A percentile compares a stretch with the other conserved stretches of the same genome.
phyloP scores from a whole-genome alignment of 441 rosid genomes.

The Eruca vesicaria region DNA sequence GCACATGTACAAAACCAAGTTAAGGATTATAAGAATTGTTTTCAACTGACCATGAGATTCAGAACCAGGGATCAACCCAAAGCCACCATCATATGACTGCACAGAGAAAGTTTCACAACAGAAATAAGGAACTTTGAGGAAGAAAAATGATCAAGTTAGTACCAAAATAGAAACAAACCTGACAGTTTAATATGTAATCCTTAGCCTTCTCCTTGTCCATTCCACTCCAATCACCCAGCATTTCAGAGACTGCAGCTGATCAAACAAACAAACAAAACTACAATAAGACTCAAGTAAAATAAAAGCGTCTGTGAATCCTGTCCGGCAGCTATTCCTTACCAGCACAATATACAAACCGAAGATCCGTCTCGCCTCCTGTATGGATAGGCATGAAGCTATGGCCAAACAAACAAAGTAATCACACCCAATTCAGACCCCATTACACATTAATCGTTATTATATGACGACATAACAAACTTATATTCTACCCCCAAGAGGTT shows the following conservation, averaged over 20 bases:
- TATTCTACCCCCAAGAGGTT: not conserved
- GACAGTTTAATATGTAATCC: conserved; percentile 74
- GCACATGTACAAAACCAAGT: not conserved
- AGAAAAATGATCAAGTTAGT: conserved; percentile 3
- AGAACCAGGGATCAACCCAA: conserved; percentile 85
- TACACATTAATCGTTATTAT: not conserved
- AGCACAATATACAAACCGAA: conserved; percentile 91
- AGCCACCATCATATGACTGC: conserved; percentile 98
- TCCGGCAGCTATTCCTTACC: conserved; percentile 51
- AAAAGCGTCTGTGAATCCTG: conserved; percentile 6
- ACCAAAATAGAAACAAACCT: conserved; percentile 42
- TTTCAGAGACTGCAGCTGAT: conserved; percentile 81
- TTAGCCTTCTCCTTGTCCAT: conserved; percentile 81
- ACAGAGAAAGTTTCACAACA: conserved; percentile 23
- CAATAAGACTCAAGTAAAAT: conserved; percentile 15
- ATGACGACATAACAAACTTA: not conserved
- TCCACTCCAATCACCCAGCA: conserved; percentile 87
- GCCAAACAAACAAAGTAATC: conserved; percentile 18
- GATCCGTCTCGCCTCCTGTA: conserved; percentile 88
- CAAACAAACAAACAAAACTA: conserved; percentile 30
- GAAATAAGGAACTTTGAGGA: not conserved
- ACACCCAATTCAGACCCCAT: not conserved
- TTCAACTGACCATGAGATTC: conserved; percentile 93
- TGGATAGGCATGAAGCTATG: conserved; percentile 86
- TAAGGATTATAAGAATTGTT: not conserved